phyloP scores from a whole-genome alignment of 768 basidiomycete species.

The Cyclocybe cylindracea region DNA sequence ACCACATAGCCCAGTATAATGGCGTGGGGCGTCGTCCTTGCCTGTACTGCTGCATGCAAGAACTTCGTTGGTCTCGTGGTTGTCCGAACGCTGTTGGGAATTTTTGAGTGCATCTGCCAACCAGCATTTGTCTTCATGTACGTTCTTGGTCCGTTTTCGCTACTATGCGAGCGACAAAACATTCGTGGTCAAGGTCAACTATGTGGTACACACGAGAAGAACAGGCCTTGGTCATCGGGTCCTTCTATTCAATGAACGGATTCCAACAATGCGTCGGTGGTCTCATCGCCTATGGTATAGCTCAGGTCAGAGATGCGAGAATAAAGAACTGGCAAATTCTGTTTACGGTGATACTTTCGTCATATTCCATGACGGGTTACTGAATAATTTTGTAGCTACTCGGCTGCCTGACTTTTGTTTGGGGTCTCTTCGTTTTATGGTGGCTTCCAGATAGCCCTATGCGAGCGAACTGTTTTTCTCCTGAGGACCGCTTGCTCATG shows the following conservation, averaged over 20 bases:
- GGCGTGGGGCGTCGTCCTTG: constrained; percentile 47
- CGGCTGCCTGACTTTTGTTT: constrained; percentile 45
- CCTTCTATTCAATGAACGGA: constrained; percentile 49
- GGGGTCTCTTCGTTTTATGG: constrained; percentile 48
- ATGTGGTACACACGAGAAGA: constrained; percentile 57
- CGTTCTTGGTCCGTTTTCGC: constrained; percentile 7
- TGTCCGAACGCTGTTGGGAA: constrained; percentile 47
- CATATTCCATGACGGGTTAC: not conserved
- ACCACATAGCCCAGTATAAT: constrained; percentile 25
- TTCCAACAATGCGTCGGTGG: constrained; percentile 52
- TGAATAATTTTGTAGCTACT: constrained; percentile 31
- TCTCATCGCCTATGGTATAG: constrained; percentile 50
- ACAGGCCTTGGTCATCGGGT: constrained; percentile 45
- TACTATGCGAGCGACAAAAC: not conserved
- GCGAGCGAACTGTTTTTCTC: constrained; percentile 47
- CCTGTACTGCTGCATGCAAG: constrained; percentile 49
- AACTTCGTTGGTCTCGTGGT: constrained; percentile 44
- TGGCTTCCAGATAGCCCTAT: constrained; percentile 54
- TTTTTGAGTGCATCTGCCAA: constrained; percentile 51
- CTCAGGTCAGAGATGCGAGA: constrained; percentile 38
- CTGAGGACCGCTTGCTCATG: constrained; percentile 47
- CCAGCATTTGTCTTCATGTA: constrained; percentile 48
- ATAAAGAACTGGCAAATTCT: constrained; percentile 54
- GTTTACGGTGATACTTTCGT: constrained; percentile 31
- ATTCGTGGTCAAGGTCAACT: constrained; percentile 32